Evolutionary conservation across 257 asterid genomes (phyloP), one percentile per base, ranked within the genome.

Genomic region (Asclepias syriaca): DNA sequence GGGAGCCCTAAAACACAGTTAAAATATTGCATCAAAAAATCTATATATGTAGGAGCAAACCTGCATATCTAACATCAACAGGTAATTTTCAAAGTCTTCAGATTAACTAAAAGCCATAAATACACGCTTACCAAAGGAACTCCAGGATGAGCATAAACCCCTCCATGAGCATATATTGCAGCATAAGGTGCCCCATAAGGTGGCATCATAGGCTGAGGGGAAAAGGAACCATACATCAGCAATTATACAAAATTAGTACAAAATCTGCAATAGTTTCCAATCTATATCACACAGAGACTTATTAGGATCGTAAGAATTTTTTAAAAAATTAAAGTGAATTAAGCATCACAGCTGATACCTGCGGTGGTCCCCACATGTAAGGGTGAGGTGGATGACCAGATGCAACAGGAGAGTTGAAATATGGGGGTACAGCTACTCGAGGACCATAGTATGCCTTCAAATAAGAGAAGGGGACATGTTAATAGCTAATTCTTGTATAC

Each of bases 361-460:
- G 99, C 46, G 95, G 91, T 14, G 98, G 96, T 49, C 86, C 97
- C 99, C 99, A 95, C 93, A 95, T 90, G 76, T 87, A 95, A 68
- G 96, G 93, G 56, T 88, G 95, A 37, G 90, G 90, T 7, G 90
- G 78, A 29, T 88, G 99, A 72, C 94, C 92, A 74, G 97, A 81
- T 73, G 91, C 88, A 81, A 87, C 90, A 11, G 90, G 86, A 6
- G 99, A 81, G 84, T 85, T 95, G 85, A 90, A 66, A 78, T 85
- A 95, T 55, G 99, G 90, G 18, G 97, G 98, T 50, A 92, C 87
- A 81, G 99, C 91, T 81, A 95, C 85, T 75, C 92, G 97, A 72
- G 96, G 90, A 73, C 98, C 99, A 81, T 95, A 90, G 81, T 68
- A 95, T 54, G 94, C 96, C 99, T 95, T 87, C 72, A 40, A 69